Percentiles rank a stretch among this genome's conserved stretches.
Evolutionary conservation across 306 rosid species (phyloP).

Genomic region (Lotus japonicus): DNA sequence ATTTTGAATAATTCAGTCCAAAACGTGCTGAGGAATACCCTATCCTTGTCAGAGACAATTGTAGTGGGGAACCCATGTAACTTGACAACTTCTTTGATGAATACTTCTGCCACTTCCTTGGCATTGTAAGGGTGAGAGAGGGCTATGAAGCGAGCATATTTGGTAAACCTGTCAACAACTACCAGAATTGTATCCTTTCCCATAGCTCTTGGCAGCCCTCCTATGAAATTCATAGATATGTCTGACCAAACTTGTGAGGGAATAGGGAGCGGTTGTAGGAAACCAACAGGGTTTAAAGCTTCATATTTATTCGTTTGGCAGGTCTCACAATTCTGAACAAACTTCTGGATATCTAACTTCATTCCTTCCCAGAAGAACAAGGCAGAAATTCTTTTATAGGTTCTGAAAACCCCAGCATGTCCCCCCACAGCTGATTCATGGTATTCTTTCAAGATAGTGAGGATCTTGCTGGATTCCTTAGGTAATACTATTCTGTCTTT

Average conservation of each 20-base stretch:
- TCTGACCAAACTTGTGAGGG: background rate
- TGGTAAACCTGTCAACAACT: background rate
- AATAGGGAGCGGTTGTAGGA: background rate
- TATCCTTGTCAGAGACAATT: background rate
- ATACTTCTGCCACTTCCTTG: no score
- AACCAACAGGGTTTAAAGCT: background rate
- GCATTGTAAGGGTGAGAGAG: no score
- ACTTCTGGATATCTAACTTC: background rate
- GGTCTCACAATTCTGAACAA: background rate
- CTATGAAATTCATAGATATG: background rate
- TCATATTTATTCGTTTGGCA: background rate
- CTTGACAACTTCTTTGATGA: no score
- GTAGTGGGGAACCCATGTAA: background rate
- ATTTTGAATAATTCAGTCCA: background rate
- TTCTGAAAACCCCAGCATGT: no score
- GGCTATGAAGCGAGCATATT: no score
- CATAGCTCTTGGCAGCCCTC: background rate
- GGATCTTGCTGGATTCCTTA: background rate
- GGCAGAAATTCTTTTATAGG: no score
- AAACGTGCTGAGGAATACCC: background rate
- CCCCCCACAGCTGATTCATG: background rate
- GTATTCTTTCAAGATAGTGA: background rate
- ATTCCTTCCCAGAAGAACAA: no score
- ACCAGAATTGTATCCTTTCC: background rate
- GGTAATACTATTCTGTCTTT: background rate